Conservation (phyloP, 139 green algal species). For the Micromonas pusilla region DNA sequence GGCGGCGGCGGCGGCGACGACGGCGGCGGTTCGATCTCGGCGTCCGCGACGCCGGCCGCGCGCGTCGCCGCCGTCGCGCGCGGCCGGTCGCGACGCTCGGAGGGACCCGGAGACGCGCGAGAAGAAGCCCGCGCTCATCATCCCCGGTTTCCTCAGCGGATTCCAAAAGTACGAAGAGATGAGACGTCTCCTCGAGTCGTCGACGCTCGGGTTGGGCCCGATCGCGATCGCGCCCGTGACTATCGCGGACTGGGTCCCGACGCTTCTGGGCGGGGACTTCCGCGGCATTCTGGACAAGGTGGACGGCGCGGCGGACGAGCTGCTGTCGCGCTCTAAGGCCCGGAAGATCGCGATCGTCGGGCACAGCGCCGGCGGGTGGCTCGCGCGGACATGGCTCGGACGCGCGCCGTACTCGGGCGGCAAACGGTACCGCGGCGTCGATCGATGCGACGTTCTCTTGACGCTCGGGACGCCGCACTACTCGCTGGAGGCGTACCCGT, state of each 20-base stretch:
- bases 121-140: background rate
- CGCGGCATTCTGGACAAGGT: background rate
- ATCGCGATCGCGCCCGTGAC: background rate
- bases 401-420: constrained; percentile 1
- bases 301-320: no score
- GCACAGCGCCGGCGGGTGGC: constrained; percentile 47
- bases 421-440: background rate
- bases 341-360: constrained; percentile 29
- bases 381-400: constrained; percentile 39
- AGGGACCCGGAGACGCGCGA: background rate
- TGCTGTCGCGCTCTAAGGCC: no score
- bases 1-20: no score
- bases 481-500: constrained; percentile 21
- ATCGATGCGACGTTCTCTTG: constrained; percentile 35
- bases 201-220: background rate
- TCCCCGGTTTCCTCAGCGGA: constrained; percentile 1
- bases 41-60: no score
- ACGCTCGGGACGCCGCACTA: constrained; percentile 47
- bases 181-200: background rate
- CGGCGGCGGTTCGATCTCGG: no score
- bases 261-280: background rate
- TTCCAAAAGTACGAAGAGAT: background rate
- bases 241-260: background rate
- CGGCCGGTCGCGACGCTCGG: background rate
- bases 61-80: background rate